These are phyloP conservation scores for Microstegium vimineum DNA, from an alignment of 176 grass and related monocot species.

Conservation along the genomic window DNA sequence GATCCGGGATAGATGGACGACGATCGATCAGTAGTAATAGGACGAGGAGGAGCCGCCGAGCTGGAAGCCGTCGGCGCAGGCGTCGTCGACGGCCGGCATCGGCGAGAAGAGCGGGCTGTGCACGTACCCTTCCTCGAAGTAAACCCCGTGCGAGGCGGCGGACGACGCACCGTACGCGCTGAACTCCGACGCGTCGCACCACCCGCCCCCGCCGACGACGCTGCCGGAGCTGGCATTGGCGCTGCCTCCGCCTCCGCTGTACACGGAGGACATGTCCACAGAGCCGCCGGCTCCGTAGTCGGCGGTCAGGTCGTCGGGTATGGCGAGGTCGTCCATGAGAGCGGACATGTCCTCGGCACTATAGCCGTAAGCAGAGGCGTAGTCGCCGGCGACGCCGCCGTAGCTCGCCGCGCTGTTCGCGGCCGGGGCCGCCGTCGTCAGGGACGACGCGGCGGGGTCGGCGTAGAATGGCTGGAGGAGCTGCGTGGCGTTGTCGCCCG, in stretches of 20 bases:
- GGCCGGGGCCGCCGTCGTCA: not conserved
- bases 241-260: not conserved
- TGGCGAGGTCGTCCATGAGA: constrained; percentile 41
- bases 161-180: constrained; percentile 30
- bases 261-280: constrained; percentile 14
- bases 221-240: not conserved
- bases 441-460: not conserved
- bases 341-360: constrained; percentile 29
- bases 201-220: constrained; percentile 28
- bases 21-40: constrained; percentile 56
- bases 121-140: constrained; percentile 97
- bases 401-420: not conserved
- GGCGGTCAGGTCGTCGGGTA: constrained; percentile 33
- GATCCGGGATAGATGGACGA: not conserved
- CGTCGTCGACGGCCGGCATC: constrained; percentile 81
- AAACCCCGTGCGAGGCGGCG: constrained; percentile 52
- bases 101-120: constrained; percentile 97
- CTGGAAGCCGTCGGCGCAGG: constrained; percentile 79
- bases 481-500: constrained; percentile 33
- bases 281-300: not conserved
- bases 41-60: constrained; percentile 80
- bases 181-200: constrained; percentile 62
- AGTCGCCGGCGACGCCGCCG: not conserved
- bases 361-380: not conserved
- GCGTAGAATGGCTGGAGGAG: constrained; percentile 47